These are phyloP conservation scores for Botryotinia narcissicola DNA, from an alignment of 2,329 filamentous ascomycete species.

Conservation along the genomic window DNA sequence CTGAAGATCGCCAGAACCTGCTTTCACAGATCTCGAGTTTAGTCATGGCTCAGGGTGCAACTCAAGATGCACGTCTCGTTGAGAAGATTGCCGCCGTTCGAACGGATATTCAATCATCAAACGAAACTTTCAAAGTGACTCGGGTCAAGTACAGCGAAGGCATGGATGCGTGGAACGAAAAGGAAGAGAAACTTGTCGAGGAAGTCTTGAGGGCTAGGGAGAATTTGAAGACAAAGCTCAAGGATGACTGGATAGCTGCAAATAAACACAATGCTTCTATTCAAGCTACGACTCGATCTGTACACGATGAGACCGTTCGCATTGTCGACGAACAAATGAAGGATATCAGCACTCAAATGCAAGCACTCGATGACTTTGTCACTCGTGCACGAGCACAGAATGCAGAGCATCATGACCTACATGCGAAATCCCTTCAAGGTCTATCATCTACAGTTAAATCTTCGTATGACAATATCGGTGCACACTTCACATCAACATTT, in stretches of 20 bases:
- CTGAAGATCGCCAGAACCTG: slow-evolving; percentile 70
- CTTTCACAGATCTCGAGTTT: slow-evolving; percentile 75
- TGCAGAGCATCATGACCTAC: slow-evolving; percentile 68
- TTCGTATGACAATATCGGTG: slow-evolving; percentile 69
- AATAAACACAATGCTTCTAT: slow-evolving; percentile 81
- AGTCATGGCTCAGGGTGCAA: slow-evolving; percentile 69
- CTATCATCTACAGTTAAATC: slow-evolving; percentile 68
- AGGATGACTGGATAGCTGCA: slow-evolving; percentile 79
- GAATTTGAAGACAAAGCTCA: slow-evolving; percentile 74
- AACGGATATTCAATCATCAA: slow-evolving; percentile 63
- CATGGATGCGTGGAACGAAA: slow-evolving; percentile 72
- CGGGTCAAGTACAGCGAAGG: slow-evolving; percentile 64
- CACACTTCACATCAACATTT: slow-evolving; percentile 67
- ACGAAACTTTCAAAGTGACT: slow-evolving; percentile 61
- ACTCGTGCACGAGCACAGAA: slow-evolving; percentile 79
- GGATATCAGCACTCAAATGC: slow-evolving; percentile 85
- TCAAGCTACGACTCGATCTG: slow-evolving; percentile 76
- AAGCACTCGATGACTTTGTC: slow-evolving; percentile 87
- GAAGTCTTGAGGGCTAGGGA: slow-evolving; percentile 73
- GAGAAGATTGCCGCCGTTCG: slow-evolving; percentile 62
- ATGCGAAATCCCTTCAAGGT: slow-evolving; percentile 61
- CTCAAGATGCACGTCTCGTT: slow-evolving; percentile 69
- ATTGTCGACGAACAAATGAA: slow-evolving; percentile 87
- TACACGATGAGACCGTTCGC: slow-evolving; percentile 85
- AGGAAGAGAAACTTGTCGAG: slow-evolving; percentile 66